Base-by-base conservation (phyloP, 495 filamentous ascomycete species). In the Tetracladium setigerum region DNA sequence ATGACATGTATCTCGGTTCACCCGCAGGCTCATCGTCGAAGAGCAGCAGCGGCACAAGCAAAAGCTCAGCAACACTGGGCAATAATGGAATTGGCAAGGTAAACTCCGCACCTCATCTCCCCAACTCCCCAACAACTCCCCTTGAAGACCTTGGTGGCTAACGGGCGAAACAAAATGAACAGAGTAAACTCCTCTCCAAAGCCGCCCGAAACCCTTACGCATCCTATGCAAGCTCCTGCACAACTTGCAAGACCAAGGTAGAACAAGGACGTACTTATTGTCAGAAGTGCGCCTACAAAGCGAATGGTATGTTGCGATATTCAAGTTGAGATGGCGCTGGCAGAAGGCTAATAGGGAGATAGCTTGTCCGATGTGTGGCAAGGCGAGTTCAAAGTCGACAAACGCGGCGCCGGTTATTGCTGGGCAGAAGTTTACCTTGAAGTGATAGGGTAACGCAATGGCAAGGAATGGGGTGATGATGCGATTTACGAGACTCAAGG, bases 1-100 rank as follows among this genome's bases (percentile, higher is more conserved):
- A 64, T 59, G 82, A 86, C 32, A 78, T 85, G 70, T 86, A 86
- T 68, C 76, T 80, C 58, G 82, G 82, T 42, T 84, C 81, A 1
- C 65, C 78, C 1, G 70, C 71, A 4, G 53, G 56, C 30, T 54
- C 52, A 17, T 49, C 62, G 2, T 72, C 78, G 7, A 62, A 64
- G 7, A 52, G 56, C 14, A 40, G 55, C n/a, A 27, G 22, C 22
- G 56, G 53, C 30, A 57, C 49, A 35, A 58, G 54, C 1, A 72
- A 67, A 47, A 64, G 62, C 32, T 67, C 68, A 24, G 74, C 76
- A 41, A 78, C 78, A 1, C 47, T 74, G n/a, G 79, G 77, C 11
- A 69, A 71, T 18, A 73, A 69, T 30, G 73, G 74, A 31, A 67
- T 78, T 37, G 68, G 69, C 38, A 82, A 81, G 60, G 66, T 70